phyloP scores from a whole-genome alignment of 2,329 filamentous ascomycete genomes.

The Pyricularia sp. region DNA sequence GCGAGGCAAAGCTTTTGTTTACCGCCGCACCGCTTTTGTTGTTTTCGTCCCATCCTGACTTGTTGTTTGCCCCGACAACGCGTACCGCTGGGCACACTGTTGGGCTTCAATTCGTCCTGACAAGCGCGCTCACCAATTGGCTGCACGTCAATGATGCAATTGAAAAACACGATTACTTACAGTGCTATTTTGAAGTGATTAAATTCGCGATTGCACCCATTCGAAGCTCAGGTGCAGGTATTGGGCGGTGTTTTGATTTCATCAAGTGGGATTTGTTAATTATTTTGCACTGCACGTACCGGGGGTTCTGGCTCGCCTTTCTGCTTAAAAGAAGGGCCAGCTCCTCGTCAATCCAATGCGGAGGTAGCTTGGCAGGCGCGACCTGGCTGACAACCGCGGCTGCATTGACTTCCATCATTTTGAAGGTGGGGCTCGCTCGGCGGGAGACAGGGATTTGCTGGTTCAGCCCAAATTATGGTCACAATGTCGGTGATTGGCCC shows the following conservation, averaged over 20 bases:
- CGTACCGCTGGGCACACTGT: neutral
- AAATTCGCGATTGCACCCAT: neutral
- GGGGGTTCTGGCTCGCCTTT: neutral
- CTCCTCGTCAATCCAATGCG: neutral
- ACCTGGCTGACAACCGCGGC: neutral
- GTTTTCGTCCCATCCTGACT: neutral
- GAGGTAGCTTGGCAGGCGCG: neutral
- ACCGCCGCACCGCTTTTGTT: constrained; percentile 1
- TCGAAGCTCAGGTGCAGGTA: neutral
- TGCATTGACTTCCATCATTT: constrained; percentile 1
- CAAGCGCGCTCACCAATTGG: neutral
- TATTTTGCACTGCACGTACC: neutral
- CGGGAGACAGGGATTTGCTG: neutral
- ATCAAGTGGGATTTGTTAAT: neutral
- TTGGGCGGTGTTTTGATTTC: neutral
- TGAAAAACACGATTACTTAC: neutral
- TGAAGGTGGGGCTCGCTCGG: neutral
- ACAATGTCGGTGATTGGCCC: neutral
- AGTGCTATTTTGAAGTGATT: neutral
- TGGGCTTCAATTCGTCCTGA: neutral
- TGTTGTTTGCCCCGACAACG: neutral
- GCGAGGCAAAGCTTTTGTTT: neutral
- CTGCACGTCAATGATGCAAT: neutral
- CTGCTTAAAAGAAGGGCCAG: neutral
- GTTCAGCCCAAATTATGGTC: neutral